Percentiles rank a stretch among this genome's conserved stretches.
These are phyloP conservation scores for Ogataea wickerhamii DNA, from an alignment of 805 yeast genomes.

Conservation along the genomic window DNA sequence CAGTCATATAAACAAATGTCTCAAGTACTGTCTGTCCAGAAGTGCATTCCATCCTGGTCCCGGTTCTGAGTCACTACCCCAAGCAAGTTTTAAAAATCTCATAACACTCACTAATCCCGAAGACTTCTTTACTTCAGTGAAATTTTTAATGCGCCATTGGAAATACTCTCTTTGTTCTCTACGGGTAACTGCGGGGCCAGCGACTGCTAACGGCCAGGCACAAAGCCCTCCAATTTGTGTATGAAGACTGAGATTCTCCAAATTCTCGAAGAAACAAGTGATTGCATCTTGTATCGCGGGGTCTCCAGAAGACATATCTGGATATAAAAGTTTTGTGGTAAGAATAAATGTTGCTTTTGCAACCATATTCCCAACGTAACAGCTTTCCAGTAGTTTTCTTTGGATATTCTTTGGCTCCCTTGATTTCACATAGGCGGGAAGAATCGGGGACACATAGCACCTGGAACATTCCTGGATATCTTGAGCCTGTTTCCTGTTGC, in stretches of 20 bases:
- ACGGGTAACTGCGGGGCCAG: conserved; percentile 5
- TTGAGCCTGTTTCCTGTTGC: not conserved
- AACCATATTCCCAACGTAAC: conserved; percentile 5
- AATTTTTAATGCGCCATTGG: conserved; percentile 2
- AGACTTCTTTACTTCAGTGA: conserved; percentile 3
- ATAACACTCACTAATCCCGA: conserved; percentile 3
- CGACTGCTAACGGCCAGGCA: conserved; percentile 9
- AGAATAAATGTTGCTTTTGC: conserved; percentile 4
- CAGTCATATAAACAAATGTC: conserved; percentile 1
- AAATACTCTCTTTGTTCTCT: conserved; percentile 5
- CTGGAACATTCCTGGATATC: not conserved
- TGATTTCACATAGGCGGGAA: conserved; percentile 4
- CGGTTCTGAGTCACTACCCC: conserved; percentile 5
- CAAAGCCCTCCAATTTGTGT: conserved; percentile 3
- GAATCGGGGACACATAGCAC: conserved; percentile 4
- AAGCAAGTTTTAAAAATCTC: conserved; percentile 2
- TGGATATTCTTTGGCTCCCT: conserved; percentile 5
- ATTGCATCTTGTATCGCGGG: conserved; percentile 3
- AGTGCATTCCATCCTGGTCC: conserved; percentile 9
- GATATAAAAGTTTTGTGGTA: conserved; percentile 3
- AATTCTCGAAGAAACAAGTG: not conserved
- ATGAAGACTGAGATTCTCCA: not conserved
- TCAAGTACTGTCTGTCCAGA: conserved; percentile 2
- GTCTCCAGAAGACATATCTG: conserved; percentile 3
- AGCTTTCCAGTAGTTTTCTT: conserved; percentile 7